Base-by-base conservation (phyloP, 768 basidiomycete species). In the Tricholoma hemisulphureum region DNA sequence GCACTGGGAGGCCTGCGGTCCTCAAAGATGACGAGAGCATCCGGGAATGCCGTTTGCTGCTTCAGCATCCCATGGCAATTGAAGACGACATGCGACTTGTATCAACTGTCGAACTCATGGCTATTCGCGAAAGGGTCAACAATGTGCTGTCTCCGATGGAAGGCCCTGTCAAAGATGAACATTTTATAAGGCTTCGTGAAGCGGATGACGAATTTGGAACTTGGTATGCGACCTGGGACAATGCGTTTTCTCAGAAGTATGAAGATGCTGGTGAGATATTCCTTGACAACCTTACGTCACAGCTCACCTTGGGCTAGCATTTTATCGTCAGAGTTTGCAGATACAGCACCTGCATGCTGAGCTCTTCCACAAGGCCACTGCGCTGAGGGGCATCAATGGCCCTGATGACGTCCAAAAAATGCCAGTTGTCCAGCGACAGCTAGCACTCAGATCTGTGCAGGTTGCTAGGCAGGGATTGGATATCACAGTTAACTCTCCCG, bases 41-140 rank as follows among this genome's bases (percentile, higher is more conserved):
- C 58, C 81, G 79, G 66, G 84, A 91, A 59, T 93, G 91, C 63
- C 85, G 89, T 32, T 76, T 87, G 46, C 79, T 98, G 18, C 75
- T 97, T 21, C 85, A 87, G 61, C 95, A 97, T 69, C 95, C 95
- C 34, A 75, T 96, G 26, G 83, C 92, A 13, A 91, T 96, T 58
- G 88, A 93, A 65, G 94, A 96, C 62, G 95, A 98, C 66, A 94
- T 93, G 84, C 88, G 95, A 57, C 83, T 98, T 13, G 91, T 97
- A 11, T 95, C 95, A 3, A 95, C 93, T 2, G 93, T 98, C 24
- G 94, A 98, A 66, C 80, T 96, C 56, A 93, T 95, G 83, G 86
- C 86, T 28, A 84, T 96, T 60, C 85, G 95, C 58, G 95, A 96
- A 65, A 83, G 89, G 23, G 80, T 95, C 1, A 88, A 94, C 66